A percentile compares a stretch with the other conserved stretches of the same genome.
phyloP scores from a whole-genome alignment of 495 filamentous ascomycete genomes.

The Polyplosphaeria fusca region DNA sequence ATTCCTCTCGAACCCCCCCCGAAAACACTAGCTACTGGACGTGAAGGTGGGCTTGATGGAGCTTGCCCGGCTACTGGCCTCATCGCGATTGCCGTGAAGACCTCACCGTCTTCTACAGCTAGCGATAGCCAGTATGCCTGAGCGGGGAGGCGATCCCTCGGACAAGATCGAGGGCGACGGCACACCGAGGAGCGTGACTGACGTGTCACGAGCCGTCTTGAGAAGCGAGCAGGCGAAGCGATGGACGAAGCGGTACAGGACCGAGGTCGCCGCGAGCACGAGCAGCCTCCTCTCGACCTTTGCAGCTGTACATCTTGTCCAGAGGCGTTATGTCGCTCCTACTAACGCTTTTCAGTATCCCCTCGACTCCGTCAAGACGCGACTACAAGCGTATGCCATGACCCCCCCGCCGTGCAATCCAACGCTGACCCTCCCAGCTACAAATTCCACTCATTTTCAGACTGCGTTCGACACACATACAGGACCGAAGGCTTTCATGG shows the following conservation, averaged over 20 bases:
- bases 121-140: conserved; percentile 50
- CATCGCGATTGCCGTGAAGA: conserved; percentile 61
- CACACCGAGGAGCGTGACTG: conserved; percentile 10
- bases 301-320: conserved; percentile 54
- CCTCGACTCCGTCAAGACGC: conserved; percentile 79
- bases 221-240: conserved; percentile 49
- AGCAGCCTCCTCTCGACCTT: conserved; percentile 73
- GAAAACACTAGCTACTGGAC: neutral
- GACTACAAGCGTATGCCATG: conserved; percentile 65
- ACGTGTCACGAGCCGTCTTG: conserved; percentile 23
- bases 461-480: conserved; percentile 72
- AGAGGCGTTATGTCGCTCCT: neutral
- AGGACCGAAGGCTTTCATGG: conserved; percentile 66
- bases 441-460: conserved; percentile 63
- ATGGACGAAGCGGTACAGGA: conserved; percentile 71
- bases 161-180: neutral
- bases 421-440: conserved; percentile 55
- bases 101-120: conserved; percentile 49
- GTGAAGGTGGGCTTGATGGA: conserved; percentile 53
- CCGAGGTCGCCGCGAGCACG: conserved; percentile 71
- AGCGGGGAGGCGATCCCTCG: conserved; percentile 35
- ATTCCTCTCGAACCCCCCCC: neutral
- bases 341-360: conserved; percentile 56
- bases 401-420: neutral
- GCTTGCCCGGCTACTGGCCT: conserved; percentile 54